A percentile compares a stretch with the other conserved stretches of the same genome.
Evolutionary conservation across 1,284 basidiomycete genomes (phyloP).

Genomic region (Pseudozyma flocculosa): DNA sequence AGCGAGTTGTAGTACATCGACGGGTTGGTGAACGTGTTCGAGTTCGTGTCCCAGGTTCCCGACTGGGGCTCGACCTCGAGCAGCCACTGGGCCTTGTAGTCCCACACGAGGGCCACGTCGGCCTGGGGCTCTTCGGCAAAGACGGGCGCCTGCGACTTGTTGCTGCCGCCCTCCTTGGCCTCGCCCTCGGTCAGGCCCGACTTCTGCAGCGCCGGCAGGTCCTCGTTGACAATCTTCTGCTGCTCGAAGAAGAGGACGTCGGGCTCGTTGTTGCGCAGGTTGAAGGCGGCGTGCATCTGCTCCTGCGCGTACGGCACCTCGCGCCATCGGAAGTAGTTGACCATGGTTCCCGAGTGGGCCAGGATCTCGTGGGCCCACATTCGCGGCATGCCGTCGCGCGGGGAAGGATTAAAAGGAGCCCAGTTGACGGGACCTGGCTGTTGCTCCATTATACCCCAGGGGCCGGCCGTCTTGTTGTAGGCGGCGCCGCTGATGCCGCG

Average conservation of each 20-base stretch:
- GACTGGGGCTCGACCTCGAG: slow-evolving; percentile 37
- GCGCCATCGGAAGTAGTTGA: slow-evolving; percentile 39
- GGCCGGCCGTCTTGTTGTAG: slow-evolving; percentile 24
- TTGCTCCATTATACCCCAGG: slow-evolving; percentile 38
- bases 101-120: slow-evolving; percentile 29
- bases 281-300: slow-evolving; percentile 42
- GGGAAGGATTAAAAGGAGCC: slow-evolving; percentile 24
- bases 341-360: slow-evolving; percentile 30
- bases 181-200: slow-evolving; percentile 3
- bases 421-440: slow-evolving; percentile 38
- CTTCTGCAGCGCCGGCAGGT: slow-evolving; percentile 18
- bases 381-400: slow-evolving; percentile 28
- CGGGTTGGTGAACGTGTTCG: slow-evolving; percentile 18
- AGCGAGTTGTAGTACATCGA: slow-evolving; percentile 32
- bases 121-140: slow-evolving; percentile 17
- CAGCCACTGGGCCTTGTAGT: slow-evolving; percentile 25
- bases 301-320: slow-evolving; percentile 39
- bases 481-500: slow-evolving; percentile 31
- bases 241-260: slow-evolving; percentile 35
- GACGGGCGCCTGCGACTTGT: slow-evolving; percentile 12
- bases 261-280: slow-evolving; percentile 33
- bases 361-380: slow-evolving; percentile 41
- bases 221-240: slow-evolving; percentile 29
- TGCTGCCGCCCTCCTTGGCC: neutral
- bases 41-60: slow-evolving; percentile 21